A percentile compares a stretch with the other conserved stretches of the same genome.
Evolutionary conservation across 2,329 filamentous ascomycete species (phyloP).

Genomic region (Lecanosticta acicola): DNA sequence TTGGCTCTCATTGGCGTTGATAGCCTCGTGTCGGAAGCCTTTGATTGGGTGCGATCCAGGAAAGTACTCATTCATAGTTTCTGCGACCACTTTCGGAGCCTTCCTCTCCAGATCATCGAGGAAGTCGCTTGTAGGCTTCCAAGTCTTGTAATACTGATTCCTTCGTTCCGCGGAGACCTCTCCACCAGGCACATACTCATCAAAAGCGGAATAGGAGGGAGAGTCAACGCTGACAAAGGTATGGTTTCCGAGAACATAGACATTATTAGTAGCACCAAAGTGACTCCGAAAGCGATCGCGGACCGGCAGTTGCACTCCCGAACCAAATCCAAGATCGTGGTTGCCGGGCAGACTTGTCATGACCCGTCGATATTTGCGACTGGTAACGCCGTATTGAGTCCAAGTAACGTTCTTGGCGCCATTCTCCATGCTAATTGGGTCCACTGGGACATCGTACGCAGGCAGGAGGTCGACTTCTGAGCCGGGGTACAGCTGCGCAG

Average conservation of each 20-base stretch:
- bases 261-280: conserved; percentile 85
- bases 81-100: conserved; percentile 63
- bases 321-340: conserved; percentile 88
- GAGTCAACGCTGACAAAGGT: conserved; percentile 89
- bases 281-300: conserved; percentile 78
- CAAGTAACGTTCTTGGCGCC: conserved; percentile 54
- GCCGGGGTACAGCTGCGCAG: conserved; percentile 30
- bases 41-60: conserved; percentile 34
- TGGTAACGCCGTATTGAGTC: conserved; percentile 49
- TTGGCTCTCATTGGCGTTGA: conserved; percentile 22
- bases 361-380: conserved; percentile 68
- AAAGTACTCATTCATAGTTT: conserved; percentile 50
- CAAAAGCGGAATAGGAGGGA: conserved; percentile 75
- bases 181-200: conserved; percentile 51
- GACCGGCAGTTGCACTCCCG: conserved; percentile 73
- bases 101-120: conserved; percentile 59
- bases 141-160: conserved; percentile 49
- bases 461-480: conserved; percentile 18
- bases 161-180: conserved; percentile 45
- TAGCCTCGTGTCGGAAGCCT: conserved; percentile 32
- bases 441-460: conserved; percentile 19
- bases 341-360: conserved; percentile 87
- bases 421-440: conserved; percentile 23
- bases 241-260: conserved; percentile 91
- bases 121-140: conserved; percentile 70